phyloP scores from a whole-genome alignment of 83 land plant species.

The Diphasiastrum complanatum region DNA sequence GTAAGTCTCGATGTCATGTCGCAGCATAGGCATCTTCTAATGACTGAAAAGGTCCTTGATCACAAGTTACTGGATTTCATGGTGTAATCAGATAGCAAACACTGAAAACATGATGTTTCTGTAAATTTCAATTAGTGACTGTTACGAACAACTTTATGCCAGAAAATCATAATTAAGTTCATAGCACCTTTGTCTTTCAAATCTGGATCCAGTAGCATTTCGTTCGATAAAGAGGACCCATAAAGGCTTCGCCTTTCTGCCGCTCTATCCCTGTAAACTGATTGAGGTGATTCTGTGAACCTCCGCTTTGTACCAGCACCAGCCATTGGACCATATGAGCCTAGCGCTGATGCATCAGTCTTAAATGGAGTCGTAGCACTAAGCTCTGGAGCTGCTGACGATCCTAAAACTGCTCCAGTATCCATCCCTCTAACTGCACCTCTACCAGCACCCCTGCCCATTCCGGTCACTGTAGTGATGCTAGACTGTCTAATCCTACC shows the following conservation, averaged over 20 bases:
- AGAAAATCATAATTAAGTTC: background rate
- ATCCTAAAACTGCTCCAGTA: slow-evolving; percentile 4
- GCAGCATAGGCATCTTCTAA: too few relatives aligned
- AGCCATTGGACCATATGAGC: slow-evolving; percentile 47
- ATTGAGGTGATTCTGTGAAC: slow-evolving; percentile 76
- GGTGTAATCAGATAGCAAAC: too few relatives aligned
- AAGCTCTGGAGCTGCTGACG: slow-evolving; percentile 24
- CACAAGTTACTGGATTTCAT: too few relatives aligned
- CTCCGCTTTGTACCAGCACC: slow-evolving; percentile 64
- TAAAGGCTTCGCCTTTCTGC: slow-evolving; percentile 84
- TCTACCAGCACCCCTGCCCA: slow-evolving; percentile 60
- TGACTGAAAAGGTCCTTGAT: too few relatives aligned
- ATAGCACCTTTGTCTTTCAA: slow-evolving; percentile 56
- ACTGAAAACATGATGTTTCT: background rate
- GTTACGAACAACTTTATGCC: background rate
- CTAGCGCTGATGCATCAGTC: slow-evolving; percentile 80
- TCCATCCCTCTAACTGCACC: slow-evolving; percentile 34
- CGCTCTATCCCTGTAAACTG: slow-evolving; percentile 83
- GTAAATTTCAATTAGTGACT: background rate
- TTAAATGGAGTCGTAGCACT: slow-evolving; percentile 41
- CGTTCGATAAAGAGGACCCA: slow-evolving; percentile 64
- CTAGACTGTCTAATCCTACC: slow-evolving; percentile 34
- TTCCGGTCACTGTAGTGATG: slow-evolving; percentile 26
- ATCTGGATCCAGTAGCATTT: slow-evolving; percentile 37
- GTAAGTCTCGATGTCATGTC: too few relatives aligned